A percentile compares a stretch with the other conserved stretches of the same genome.
phyloP scores from a whole-genome alignment of 148 eudicot genomes.

The Fagopyrum homotropicum region DNA sequence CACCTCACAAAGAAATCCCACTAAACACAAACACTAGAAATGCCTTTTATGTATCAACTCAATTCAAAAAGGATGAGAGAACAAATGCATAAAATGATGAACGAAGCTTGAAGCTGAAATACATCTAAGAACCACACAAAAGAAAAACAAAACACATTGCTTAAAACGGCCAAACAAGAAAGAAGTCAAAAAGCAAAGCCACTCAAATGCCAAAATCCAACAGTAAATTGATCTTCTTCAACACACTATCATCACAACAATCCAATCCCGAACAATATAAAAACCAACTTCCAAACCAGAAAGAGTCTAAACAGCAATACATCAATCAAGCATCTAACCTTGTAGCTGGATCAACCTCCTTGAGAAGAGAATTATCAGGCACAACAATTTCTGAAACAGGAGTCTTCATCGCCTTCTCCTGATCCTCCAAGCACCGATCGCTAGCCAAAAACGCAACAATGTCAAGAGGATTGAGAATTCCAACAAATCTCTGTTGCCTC shows the following conservation, averaged over 20 bases:
- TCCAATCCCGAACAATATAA: constrained; percentile 5
- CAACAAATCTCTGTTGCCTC: constrained; percentile 73
- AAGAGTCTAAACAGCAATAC: not conserved
- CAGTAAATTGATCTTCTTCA: not conserved
- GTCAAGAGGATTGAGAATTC: constrained; percentile 80
- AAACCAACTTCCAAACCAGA: not conserved
- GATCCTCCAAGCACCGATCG: constrained; percentile 71
- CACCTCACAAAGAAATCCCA: not conserved
- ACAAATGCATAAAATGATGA: not conserved
- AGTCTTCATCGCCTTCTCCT: constrained; percentile 75
- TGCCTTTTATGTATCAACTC: not conserved
- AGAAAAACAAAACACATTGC: constrained; percentile 4
- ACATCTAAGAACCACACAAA: not conserved
- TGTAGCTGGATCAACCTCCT: constrained; percentile 90
- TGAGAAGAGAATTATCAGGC: constrained; percentile 58
- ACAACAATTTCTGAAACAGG: constrained; percentile 76
- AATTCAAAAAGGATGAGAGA: not conserved
- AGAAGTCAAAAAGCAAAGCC: not conserved
- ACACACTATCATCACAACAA: not conserved
- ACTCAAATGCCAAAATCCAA: constrained; percentile 5
- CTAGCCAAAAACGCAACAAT: constrained; percentile 76
- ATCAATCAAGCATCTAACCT: constrained; percentile 38
- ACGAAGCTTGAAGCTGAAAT: constrained; percentile 1
- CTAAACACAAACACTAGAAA: not conserved
- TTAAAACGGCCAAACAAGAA: constrained; percentile 2